Evolutionary conservation across 148 eudicot genomes (phyloP).

Genomic region (Rheum nobile): DNA sequence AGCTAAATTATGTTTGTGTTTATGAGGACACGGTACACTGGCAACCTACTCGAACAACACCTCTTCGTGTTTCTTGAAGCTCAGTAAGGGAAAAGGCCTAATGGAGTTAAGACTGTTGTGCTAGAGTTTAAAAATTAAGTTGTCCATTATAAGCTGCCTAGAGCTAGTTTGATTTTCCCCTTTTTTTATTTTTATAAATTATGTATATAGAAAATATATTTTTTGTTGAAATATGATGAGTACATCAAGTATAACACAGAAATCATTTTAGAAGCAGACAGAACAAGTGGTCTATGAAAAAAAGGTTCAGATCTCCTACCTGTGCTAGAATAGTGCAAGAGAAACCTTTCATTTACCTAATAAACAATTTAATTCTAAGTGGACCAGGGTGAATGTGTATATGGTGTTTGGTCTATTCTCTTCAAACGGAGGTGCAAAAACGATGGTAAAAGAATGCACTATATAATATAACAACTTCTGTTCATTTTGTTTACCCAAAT

Average conservation of each 20-base stretch:
- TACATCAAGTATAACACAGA: not conserved
- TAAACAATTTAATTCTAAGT: not conserved
- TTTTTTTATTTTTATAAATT: not conserved
- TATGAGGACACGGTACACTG: not conserved
- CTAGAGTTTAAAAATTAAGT: not conserved
- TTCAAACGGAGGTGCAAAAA: not conserved
- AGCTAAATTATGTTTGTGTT: not conserved
- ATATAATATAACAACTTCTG: not conserved
- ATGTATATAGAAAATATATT: not conserved
- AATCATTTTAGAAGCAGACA: not conserved
- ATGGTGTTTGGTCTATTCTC: not conserved
- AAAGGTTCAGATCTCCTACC: not conserved
- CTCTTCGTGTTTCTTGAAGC: not conserved
- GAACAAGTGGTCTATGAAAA: not conserved
- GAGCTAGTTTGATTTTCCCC: not conserved
- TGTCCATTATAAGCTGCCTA: not conserved
- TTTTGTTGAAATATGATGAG: not conserved
- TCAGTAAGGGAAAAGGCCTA: not conserved
- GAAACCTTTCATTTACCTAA: not conserved
- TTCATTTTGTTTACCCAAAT: not conserved
- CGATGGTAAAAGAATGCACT: not conserved
- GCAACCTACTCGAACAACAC: not conserved
- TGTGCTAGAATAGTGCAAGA: not conserved
- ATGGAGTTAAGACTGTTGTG: not conserved
- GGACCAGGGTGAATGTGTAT: not conserved